Evolutionary conservation across 2,329 filamentous ascomycete species (phyloP).

Genomic region (Colletotrichum destructivum): DNA sequence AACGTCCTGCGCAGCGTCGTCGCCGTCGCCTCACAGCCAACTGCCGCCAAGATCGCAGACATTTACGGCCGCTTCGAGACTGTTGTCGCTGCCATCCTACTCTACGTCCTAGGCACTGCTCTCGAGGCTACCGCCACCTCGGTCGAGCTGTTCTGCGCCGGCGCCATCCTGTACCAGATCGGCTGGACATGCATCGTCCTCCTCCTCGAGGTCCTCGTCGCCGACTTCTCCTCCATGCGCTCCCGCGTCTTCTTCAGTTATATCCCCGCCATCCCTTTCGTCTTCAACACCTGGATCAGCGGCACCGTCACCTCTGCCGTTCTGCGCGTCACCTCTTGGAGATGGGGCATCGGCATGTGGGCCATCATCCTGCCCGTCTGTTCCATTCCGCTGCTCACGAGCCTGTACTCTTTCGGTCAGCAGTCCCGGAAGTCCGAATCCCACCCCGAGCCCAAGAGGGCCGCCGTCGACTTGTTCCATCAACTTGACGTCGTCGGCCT

Average conservation of each 20-base stretch:
- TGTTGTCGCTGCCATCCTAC: slow-evolving; percentile 67
- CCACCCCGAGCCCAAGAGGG: slow-evolving; percentile 45
- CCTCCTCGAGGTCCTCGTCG: slow-evolving; percentile 73
- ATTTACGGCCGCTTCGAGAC: slow-evolving; percentile 75
- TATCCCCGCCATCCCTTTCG: slow-evolving; percentile 71
- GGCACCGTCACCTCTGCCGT: slow-evolving; percentile 70
- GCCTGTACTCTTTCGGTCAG: slow-evolving; percentile 56
- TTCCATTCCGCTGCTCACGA: slow-evolving; percentile 65
- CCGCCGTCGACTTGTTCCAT: slow-evolving; percentile 65
- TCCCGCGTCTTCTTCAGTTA: slow-evolving; percentile 75
- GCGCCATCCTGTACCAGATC: slow-evolving; percentile 70
- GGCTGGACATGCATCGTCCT: slow-evolving; percentile 72
- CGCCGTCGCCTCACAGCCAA: slow-evolving; percentile 71
- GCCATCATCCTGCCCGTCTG: slow-evolving; percentile 72
- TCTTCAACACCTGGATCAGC: slow-evolving; percentile 76
- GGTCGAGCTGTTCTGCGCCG: slow-evolving; percentile 66
- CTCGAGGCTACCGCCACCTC: slow-evolving; percentile 66
- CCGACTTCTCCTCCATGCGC: slow-evolving; percentile 72
- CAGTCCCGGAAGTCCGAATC: slow-evolving; percentile 55
- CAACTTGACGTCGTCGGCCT: slow-evolving; percentile 68
- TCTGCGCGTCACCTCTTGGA: slow-evolving; percentile 66
- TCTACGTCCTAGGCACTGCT: slow-evolving; percentile 69
- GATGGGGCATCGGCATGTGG: slow-evolving; percentile 77
- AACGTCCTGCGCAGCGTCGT: slow-evolving; percentile 72
- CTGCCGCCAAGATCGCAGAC: slow-evolving; percentile 74